A percentile compares a stretch with the other conserved stretches of the same genome.
These are phyloP conservation scores for Bryum argenteum DNA, from an alignment of 225 moss, liverwort and hornwort species.

Conservation along the genomic window DNA sequence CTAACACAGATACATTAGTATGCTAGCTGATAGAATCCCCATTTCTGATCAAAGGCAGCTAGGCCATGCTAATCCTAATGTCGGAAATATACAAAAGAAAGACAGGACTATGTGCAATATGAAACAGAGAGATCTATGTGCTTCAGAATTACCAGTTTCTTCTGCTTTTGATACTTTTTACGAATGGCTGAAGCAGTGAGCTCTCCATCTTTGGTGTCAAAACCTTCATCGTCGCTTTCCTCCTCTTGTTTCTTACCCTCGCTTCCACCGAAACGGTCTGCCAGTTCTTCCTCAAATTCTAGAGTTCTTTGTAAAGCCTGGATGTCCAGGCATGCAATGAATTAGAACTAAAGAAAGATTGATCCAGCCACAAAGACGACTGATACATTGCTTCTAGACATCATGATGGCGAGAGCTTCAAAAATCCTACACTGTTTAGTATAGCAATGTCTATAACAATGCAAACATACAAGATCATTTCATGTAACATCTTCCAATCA, in stretches of 20 bases:
- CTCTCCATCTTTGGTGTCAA: slow-evolving; percentile 75
- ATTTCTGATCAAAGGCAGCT: neutral
- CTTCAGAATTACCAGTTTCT: slow-evolving; percentile 58
- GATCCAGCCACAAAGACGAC: neutral
- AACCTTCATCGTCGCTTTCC: slow-evolving; percentile 74
- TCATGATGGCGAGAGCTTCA: neutral
- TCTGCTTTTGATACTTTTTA: slow-evolving; percentile 84
- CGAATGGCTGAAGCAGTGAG: slow-evolving; percentile 76
- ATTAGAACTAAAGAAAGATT: neutral
- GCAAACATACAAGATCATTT: neutral
- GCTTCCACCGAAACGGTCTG: slow-evolving; percentile 90
- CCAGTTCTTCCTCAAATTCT: slow-evolving; percentile 92
- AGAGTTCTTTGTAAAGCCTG: slow-evolving; percentile 87
- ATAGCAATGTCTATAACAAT: neutral
- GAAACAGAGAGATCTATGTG: slow-evolving; percentile 7
- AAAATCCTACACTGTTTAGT: no score
- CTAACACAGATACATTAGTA: neutral
- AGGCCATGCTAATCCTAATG: neutral
- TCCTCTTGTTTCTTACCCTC: slow-evolving; percentile 64
- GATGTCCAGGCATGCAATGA: neutral
- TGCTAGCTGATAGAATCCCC: neutral
- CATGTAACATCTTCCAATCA: neutral
- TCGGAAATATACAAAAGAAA: slow-evolving; percentile 12
- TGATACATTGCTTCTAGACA: neutral
- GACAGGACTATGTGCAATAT: neutral